Percentiles rank a stretch among this genome's conserved stretches.
Evolutionary conservation across 2,329 filamentous ascomycete species (phyloP).

Genomic region (Xylaria sp.): DNA sequence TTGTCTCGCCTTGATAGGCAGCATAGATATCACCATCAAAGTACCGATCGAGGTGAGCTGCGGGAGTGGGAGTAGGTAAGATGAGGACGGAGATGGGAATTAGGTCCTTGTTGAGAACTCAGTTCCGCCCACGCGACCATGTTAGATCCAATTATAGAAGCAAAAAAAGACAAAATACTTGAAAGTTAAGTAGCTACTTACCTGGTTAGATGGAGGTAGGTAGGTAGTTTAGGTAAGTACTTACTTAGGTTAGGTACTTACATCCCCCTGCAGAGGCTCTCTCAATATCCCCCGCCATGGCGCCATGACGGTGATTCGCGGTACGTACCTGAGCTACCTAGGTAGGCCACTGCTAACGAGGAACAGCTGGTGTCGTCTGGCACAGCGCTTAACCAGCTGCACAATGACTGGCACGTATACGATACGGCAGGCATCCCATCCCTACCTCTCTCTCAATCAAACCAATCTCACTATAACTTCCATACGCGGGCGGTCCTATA

Average conservation of each 20-base stretch:
- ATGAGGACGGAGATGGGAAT: conserved; percentile 1
- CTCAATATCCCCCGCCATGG: too few relatives aligned
- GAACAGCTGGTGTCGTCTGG: neutral
- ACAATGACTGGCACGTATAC: too few relatives aligned
- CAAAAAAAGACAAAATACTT: neutral
- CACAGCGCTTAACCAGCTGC: neutral
- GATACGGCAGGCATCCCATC: too few relatives aligned
- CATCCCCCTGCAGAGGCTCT: too few relatives aligned
- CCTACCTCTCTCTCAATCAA: too few relatives aligned
- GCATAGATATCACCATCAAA: neutral
- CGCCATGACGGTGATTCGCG: neutral
- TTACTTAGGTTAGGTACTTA: too few relatives aligned
- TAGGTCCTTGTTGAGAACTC: too few relatives aligned
- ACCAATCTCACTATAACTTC: neutral
- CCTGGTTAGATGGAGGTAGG: too few relatives aligned
- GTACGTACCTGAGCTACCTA: neutral
- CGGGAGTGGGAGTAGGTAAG: neutral
- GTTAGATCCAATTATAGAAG: neutral
- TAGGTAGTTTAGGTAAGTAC: too few relatives aligned
- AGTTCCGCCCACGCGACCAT: neutral
- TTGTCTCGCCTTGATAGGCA: neutral
- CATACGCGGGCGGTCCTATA: neutral
- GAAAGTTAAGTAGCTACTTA: too few relatives aligned
- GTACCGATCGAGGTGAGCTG: neutral
- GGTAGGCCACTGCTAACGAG: neutral